phyloP scores from a whole-genome alignment of 352 stramenopile genomes.

The Pythium apleroticum region DNA sequence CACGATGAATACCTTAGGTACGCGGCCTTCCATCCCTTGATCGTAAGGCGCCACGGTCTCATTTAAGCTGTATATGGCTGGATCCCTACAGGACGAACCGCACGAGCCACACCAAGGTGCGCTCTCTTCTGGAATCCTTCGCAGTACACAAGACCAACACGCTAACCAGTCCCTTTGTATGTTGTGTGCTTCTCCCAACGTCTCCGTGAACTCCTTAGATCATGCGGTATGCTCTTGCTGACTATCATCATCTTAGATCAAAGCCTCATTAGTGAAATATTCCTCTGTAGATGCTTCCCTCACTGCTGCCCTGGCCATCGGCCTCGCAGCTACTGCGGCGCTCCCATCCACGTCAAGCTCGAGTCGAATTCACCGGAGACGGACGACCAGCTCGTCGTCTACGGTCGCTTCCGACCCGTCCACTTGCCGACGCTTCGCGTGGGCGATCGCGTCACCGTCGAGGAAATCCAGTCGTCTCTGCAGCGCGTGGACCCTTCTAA shows the following conservation, averaged over 20 bases:
- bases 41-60: neutral
- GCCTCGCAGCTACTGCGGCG: neutral
- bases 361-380: neutral
- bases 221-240: neutral
- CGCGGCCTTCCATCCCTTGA: neutral
- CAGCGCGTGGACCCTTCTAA: neutral
- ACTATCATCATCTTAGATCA: too few species aligned
- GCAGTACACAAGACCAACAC: too few species aligned
- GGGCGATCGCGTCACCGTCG: neutral
- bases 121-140: too few species aligned
- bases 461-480: neutral
- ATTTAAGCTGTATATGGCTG: neutral
- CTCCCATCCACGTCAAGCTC: neutral
- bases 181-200: neutral
- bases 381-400: neutral
- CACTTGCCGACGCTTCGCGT: neutral
- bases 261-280: too few species aligned
- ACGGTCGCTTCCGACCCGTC: neutral
- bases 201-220: neutral
- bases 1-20: neutral
- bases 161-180: neutral
- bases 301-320: neutral
- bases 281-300: neutral
- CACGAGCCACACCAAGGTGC: neutral
- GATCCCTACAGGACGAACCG: neutral